Base-by-base conservation (phyloP, 2,329 filamentous ascomycete genomes). In the Fusarium equiseti region DNA sequence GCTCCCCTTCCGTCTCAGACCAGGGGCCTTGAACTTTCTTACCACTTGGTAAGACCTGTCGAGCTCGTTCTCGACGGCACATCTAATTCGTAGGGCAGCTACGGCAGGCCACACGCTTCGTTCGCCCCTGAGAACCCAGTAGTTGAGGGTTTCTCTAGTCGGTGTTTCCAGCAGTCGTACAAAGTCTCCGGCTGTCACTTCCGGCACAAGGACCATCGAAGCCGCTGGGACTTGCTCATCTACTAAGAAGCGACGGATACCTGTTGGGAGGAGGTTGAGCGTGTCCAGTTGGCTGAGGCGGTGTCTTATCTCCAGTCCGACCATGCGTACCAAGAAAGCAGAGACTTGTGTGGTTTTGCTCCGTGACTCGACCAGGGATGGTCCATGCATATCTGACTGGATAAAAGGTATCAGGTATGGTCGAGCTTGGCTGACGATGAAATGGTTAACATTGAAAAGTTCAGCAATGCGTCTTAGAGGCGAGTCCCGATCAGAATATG, bases 401-500 rank as follows among this genome's bases (percentile, higher is more conserved):
- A 97, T 85, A 75, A 97, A 96, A 0, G 95, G 95, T 29, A 95
- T 91, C 18, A 97, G 85, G 79, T 97, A 97, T 0, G 95, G 95
- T 5, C 95, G 88, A 1, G 95, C 94, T 82, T 98, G 95, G 71
- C 92, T 96, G 72, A 98, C 90, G 70, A 98, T 94, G 81, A 97
- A 98, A 83, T 98, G 95, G 77, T 97, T 97, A 56, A 97, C 93
- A 78, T 97, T 97, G 86, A 96, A 96, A 13, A 95, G 87, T 81
- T 95, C 92, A 9, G 91, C 89, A 31, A 96, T 90, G 42, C 93
- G 88, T 57, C 89, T 86, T 2, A 96, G 86, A 3, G 87, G 87
- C 1, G 86, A 86, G 75, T 88, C 90, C 44, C 89, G 89, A 67
- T 92, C 90, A 44, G 86, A 86, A 78, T 91, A 90, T 9, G 86